phyloP scores from a whole-genome alignment of 257 asterid species.

The Ehretia macrophylla region DNA sequence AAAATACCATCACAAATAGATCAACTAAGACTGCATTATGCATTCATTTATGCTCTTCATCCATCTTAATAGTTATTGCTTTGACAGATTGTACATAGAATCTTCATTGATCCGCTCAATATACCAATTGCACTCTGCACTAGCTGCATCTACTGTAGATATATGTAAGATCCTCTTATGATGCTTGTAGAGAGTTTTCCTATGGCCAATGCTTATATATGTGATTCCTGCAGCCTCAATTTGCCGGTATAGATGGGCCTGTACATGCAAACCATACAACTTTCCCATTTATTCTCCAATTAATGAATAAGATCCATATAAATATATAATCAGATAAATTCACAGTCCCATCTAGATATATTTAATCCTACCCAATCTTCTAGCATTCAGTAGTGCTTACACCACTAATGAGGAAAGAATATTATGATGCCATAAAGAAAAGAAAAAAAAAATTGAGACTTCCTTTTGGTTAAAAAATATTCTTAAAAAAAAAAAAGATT shows the following conservation, averaged over 20 bases:
- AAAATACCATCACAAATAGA: background rate
- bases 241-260: conserved; percentile 59
- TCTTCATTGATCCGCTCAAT: conserved; percentile 41
- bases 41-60: background rate
- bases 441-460: too few species aligned
- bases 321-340: background rate
- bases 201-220: conserved; percentile 68
- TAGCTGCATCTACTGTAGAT: conserved; percentile 39
- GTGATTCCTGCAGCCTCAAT: conserved; percentile 67
- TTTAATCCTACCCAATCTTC: too few species aligned
- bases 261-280: conserved; percentile 33
- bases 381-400: too few species aligned
- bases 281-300: background rate
- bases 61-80: conserved; percentile 21
- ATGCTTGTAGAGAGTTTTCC: conserved; percentile 50
- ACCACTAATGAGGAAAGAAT: too few species aligned
- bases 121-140: conserved; percentile 44
- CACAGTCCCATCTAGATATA: too few species aligned
- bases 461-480: too few species aligned
- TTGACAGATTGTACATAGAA: conserved; percentile 18
- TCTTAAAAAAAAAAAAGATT: too few species aligned
- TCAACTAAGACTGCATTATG: background rate
- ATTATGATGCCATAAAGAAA: too few species aligned
- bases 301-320: background rate
- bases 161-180: conserved; percentile 44